These are phyloP conservation scores for Colletotrichum sp. DNA, from an alignment of 2,329 filamentous ascomycete species.

Conservation along the genomic window DNA sequence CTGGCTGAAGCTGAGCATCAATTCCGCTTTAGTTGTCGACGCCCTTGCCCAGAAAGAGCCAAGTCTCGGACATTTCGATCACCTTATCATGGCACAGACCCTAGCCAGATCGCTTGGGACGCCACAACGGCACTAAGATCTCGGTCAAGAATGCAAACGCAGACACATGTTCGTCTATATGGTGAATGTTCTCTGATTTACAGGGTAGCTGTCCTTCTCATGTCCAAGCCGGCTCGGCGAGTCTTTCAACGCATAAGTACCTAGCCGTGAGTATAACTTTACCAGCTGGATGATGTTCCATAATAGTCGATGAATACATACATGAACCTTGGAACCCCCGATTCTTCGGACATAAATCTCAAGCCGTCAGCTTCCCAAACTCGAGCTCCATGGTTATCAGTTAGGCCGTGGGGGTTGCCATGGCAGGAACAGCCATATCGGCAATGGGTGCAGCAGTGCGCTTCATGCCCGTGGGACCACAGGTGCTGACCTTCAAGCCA, in stretches of 20 bases:
- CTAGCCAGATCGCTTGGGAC: background rate
- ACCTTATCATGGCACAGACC: background rate
- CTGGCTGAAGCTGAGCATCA: background rate
- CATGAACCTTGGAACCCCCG: background rate
- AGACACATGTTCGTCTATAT: background rate
- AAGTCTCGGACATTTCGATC: background rate
- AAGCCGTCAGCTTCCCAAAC: background rate
- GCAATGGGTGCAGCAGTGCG: background rate
- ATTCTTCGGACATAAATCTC: background rate
- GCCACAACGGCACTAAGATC: background rate
- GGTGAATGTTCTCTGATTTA: background rate
- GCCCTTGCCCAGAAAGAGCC: background rate
- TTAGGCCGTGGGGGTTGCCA: background rate
- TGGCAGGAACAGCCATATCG: background rate
- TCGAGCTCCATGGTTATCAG: background rate
- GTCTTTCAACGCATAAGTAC: background rate
- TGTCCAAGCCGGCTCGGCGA: background rate
- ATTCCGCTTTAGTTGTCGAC: background rate
- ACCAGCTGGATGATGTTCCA: background rate
- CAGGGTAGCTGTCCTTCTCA: background rate
- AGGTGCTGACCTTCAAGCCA: slow-evolving; percentile 33
- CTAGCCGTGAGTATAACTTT: background rate
- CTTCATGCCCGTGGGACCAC: slow-evolving; percentile 9
- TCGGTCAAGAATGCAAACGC: background rate
- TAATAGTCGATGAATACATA: background rate